Base-by-base conservation (phyloP, 140 eudicot genomes). In the Stevia rebaudiana region DNA sequence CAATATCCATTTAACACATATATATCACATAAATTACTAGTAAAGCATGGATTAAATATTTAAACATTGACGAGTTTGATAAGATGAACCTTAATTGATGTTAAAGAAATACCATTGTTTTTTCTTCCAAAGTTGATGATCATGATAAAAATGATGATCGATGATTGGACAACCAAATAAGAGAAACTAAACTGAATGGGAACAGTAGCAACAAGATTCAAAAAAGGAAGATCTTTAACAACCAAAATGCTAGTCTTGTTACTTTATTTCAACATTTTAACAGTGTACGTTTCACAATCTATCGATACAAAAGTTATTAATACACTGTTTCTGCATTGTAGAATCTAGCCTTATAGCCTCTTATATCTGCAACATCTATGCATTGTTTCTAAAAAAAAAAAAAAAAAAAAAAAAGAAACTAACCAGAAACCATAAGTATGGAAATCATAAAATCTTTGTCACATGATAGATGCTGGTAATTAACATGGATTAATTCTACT, bases 331-430 rank as follows among this genome's bases (percentile, higher is more conserved):
- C 39, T 13, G 25, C 37, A 56, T 69, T 57, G 37, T 57, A 69
- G 56, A 37, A 69, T 70, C 68, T 59, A 70, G 60, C 61, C 68
- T 15, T 59, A 70, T 59, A 59, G 59, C 19, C 61, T 46, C 37
- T 51, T 48, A 48, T 13, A 15, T 58, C 75, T 58, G 68, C n/a
- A 31, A 23, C 59, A 30, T 57, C 67, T 42, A 69, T 36, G 66
- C 62, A 56, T 21, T 56, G 28, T 57, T 65, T 31, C 49, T 17
- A 51, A 25, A 44, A 58, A 30, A 44, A 44, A 58, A 70, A 48
- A 70, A 31, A 30, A 59, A 70, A 15, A 28, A 69, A 51, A 11
- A n/a, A n/a, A n/a, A n/a, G n/a, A n/a, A n/a, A n/a, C n/a, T n/a
- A n/a, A n/a, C n/a, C n/a, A n/a, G n/a, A n/a, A n/a, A n/a, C n/a